phyloP scores from a whole-genome alignment of 768 basidiomycete genomes.

The Daedaleopsis sinensis region DNA sequence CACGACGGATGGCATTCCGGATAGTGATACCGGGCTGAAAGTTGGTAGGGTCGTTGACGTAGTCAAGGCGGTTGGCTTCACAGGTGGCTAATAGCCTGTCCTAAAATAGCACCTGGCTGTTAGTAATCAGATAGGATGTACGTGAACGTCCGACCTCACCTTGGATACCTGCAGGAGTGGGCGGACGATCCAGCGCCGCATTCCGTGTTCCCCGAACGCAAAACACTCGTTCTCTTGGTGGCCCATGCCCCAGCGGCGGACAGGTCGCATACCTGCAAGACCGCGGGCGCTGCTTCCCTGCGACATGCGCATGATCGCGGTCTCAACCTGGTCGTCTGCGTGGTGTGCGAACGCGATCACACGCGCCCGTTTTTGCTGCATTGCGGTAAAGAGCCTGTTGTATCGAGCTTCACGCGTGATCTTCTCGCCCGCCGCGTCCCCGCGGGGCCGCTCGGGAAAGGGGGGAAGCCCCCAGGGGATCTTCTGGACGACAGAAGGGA shows the following conservation, averaged over 20 bases:
- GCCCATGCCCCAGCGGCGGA: constrained; percentile 84
- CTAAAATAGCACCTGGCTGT: constrained; percentile 39
- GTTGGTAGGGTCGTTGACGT: constrained; percentile 71
- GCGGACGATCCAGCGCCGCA: constrained; percentile 70
- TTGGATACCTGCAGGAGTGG: constrained; percentile 72
- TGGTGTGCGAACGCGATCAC: constrained; percentile 75
- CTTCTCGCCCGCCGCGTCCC: constrained; percentile 50
- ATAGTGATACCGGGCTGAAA: constrained; percentile 72
- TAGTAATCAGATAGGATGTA: not conserved
- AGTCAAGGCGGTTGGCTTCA: constrained; percentile 58
- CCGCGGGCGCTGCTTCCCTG: constrained; percentile 59
- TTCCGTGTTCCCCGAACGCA: constrained; percentile 55
- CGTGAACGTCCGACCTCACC: constrained; percentile 41
- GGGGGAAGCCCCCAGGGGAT: constrained; percentile 62
- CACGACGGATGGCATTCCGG: constrained; percentile 72
- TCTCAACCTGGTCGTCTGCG: constrained; percentile 84
- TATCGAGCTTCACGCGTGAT: constrained; percentile 56
- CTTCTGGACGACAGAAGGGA: constrained; percentile 48
- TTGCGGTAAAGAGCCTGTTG: constrained; percentile 47
- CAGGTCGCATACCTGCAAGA: constrained; percentile 66
- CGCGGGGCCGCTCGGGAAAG: constrained; percentile 50
- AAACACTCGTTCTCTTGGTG: constrained; percentile 25
- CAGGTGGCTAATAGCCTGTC: constrained; percentile 83
- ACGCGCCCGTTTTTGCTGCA: constrained; percentile 41
- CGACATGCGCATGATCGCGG: constrained; percentile 69